Conservation (phyloP, 2,329 filamentous ascomycete species). For the Pestalotiopsis sp. region DNA sequence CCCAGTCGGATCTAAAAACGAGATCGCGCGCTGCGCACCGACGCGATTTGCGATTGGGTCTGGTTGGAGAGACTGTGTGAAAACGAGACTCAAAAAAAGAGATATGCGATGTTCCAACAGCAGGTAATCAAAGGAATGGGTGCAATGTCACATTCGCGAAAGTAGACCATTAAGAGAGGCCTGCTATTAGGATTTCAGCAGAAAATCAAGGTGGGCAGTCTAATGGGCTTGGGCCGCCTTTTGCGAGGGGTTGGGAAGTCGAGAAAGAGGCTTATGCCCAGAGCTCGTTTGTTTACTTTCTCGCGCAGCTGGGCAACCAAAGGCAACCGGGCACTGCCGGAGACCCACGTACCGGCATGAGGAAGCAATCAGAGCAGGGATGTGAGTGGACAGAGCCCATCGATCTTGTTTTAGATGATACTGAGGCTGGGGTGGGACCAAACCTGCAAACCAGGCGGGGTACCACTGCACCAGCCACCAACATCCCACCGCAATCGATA, state of each 20-base stretch:
- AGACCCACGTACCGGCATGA: neutral
- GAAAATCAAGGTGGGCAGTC: slow-evolving; percentile 1
- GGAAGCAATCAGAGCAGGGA: neutral
- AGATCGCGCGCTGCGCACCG: slow-evolving; percentile 10
- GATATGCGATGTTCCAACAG: neutral
- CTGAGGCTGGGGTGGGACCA: neutral
- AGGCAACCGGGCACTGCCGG: too few species aligned
- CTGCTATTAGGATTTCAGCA: neutral
- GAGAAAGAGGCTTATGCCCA: neutral
- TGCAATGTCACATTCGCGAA: slow-evolving; percentile 15
- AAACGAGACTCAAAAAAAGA: neutral
- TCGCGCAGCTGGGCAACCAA: neutral
- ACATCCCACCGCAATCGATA: neutral
- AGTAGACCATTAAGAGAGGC: slow-evolving; percentile 14
- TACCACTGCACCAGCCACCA: too few species aligned
- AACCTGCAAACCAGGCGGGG: neutral
- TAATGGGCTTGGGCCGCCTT: neutral
- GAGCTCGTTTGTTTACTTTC: neutral
- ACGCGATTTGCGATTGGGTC: neutral
- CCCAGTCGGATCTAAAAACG: slow-evolving; percentile 3
- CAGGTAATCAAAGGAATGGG: neutral
- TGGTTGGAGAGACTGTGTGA: neutral
- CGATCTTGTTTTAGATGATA: neutral
- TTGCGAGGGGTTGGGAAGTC: slow-evolving; percentile 3
- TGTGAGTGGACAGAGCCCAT: neutral